A percentile compares a stretch with the other conserved stretches of the same genome.
These are phyloP conservation scores for Wallemia ichthyophaga DNA, from an alignment of 1,284 basidiomycete species.

Conservation along the genomic window DNA sequence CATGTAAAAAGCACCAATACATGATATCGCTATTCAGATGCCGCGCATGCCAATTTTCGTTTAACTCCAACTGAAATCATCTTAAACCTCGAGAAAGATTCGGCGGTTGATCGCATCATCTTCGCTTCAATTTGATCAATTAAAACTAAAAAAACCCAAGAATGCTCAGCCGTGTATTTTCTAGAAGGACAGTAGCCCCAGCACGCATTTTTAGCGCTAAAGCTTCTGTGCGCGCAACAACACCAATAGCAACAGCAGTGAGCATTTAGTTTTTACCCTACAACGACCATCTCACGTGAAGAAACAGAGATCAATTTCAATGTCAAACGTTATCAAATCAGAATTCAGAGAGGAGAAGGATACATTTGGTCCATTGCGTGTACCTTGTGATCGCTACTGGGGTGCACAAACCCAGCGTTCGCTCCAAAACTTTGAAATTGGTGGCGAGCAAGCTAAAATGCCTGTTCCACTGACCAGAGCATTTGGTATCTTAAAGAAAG, in stretches of 20 bases:
- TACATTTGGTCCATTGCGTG: conserved; percentile 73
- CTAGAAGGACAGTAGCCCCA: neutral
- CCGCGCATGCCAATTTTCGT: no score
- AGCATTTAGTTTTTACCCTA: no score
- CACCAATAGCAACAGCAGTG: no score
- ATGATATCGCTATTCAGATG: no score
- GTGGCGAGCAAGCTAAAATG: conserved; percentile 69
- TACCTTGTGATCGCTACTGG: conserved; percentile 88
- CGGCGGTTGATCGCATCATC: no score
- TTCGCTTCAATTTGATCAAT: neutral
- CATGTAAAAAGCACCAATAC: no score
- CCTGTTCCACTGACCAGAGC: conserved; percentile 87
- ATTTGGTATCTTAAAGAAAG: conserved; percentile 93
- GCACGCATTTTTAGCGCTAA: neutral
- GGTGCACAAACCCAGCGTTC: conserved; percentile 98
- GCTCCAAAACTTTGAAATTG: conserved; percentile 95
- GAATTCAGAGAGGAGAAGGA: conserved; percentile 27
- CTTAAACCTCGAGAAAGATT: no score
- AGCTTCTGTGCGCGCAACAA: no score
- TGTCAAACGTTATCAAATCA: neutral
- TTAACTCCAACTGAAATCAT: no score
- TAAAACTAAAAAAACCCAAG: neutral
- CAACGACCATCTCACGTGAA: neutral
- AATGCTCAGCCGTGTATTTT: neutral
- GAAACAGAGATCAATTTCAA: neutral